These are phyloP conservation scores for Lippia alba DNA, from an alignment of 305 asterid genomes.

Conservation along the genomic window DNA sequence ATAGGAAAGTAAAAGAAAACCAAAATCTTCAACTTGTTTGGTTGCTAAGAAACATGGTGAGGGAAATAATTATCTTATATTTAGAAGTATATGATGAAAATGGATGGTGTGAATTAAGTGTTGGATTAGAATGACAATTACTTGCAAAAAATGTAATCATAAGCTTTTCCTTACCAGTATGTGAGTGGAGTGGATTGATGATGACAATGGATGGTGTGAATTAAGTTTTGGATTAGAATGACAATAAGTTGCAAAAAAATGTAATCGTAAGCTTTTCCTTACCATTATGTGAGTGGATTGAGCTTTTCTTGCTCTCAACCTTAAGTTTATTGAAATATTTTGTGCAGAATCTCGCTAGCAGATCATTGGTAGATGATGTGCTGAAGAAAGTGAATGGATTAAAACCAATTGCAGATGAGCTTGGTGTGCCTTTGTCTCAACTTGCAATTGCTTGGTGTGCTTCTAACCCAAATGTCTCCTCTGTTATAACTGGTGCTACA, in stretches of 20 bases:
- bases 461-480: conserved; percentile 88
- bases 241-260: too few relatives aligned
- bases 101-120: too few relatives aligned
- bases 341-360: conserved; percentile 85
- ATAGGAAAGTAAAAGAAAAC: too few relatives aligned
- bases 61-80: too few relatives aligned
- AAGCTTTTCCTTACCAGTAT: background rate
- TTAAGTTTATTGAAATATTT: conserved; percentile 22
- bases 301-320: conserved; percentile 7
- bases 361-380: conserved; percentile 91
- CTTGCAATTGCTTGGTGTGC: conserved; percentile 99
- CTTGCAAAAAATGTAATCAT: too few relatives aligned
- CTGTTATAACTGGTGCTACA: conserved; percentile 99
- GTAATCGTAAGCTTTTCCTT: too few relatives aligned
- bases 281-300: background rate
- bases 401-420: conserved; percentile 88
- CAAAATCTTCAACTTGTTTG: too few relatives aligned
- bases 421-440: conserved; percentile 87
- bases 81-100: too few relatives aligned
- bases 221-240: too few relatives aligned
- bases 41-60: too few relatives aligned
- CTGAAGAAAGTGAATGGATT: conserved; percentile 77
- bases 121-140: too few relatives aligned
- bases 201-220: too few relatives aligned
- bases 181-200: background rate